Percentiles rank a stretch among this genome's conserved stretches.
Conservation (phyloP, 2,329 filamentous ascomycete genomes). For the Stachybotrys elegans region DNA sequence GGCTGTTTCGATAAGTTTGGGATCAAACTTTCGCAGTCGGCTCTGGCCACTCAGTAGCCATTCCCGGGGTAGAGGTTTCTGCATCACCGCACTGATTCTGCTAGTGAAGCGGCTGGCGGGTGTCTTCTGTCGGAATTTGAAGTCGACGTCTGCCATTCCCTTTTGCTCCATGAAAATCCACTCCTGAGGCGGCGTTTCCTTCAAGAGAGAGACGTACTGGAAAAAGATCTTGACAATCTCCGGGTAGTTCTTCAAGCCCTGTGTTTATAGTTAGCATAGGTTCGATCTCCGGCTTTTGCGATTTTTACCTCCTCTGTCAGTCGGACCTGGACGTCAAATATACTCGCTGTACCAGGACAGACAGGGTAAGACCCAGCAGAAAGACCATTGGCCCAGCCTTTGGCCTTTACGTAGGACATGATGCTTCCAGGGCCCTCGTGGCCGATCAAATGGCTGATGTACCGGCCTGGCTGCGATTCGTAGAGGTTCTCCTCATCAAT, state of each 20-base stretch:
- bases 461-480: conserved; percentile 76
- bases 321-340: conserved; percentile 75
- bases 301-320: conserved; percentile 70
- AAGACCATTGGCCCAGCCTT: conserved; percentile 82
- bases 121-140: conserved; percentile 91
- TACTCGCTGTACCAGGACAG: conserved; percentile 69
- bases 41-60: conserved; percentile 79
- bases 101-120: conserved; percentile 87
- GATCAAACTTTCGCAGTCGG: conserved; percentile 74
- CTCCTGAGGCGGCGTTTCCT: conserved; percentile 72
- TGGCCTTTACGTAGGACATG: conserved; percentile 81
- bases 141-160: conserved; percentile 85
- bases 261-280: conserved; percentile 6
- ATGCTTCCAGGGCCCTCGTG: conserved; percentile 92
- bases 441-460: conserved; percentile 83
- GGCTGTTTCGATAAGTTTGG: conserved; percentile 68
- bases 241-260: conserved; percentile 71
- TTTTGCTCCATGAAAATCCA: conserved; percentile 96
- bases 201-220: conserved; percentile 84
- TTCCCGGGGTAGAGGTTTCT: conserved; percentile 80
- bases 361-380: conserved; percentile 71
- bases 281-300: neutral
- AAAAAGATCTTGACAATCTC: conserved; percentile 82
- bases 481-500: conserved; percentile 77
- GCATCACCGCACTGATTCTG: conserved; percentile 81